Evolutionary conservation across 176 grass and related monocot genomes (phyloP).

Genomic region (Raddia distichophylla): DNA sequence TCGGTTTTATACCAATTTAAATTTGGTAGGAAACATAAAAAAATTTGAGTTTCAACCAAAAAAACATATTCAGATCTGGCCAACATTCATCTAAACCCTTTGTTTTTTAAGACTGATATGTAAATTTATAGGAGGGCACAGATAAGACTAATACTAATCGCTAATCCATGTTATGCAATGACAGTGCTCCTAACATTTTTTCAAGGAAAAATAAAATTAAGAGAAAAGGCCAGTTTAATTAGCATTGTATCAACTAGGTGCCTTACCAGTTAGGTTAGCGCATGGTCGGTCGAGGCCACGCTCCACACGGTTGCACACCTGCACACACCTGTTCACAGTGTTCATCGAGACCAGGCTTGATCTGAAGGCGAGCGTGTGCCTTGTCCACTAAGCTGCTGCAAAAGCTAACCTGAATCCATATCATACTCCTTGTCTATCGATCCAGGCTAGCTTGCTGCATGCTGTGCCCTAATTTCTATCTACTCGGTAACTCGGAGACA

Average conservation of each 20-base stretch:
- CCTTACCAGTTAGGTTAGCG: not conserved
- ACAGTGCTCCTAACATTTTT: no score
- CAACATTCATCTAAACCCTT: no score
- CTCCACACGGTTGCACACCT: not conserved
- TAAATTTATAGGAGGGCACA: no score
- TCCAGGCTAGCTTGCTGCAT: not conserved
- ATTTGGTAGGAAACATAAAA: no score
- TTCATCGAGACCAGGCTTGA: constrained; percentile 5
- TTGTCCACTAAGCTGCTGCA: constrained; percentile 9
- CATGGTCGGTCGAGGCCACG: not conserved
- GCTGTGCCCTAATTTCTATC: constrained; percentile 19
- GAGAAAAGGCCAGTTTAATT: not conserved
- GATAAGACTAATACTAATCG: no score
- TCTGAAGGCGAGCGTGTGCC: constrained; percentile 38
- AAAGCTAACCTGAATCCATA: constrained; percentile 31
- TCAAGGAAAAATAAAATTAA: no score
- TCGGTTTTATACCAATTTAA: no score
- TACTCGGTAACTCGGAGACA: constrained; percentile 50
- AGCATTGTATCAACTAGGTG: not conserved
- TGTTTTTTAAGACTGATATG: no score
- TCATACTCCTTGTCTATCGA: constrained; percentile 15
- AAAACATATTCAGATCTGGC: no score
- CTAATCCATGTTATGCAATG: no score
- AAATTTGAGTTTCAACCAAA: no score
- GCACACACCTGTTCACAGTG: not conserved